Base-by-base conservation (phyloP, 768 basidiomycete genomes). In the Tricholoma terreum region DNA sequence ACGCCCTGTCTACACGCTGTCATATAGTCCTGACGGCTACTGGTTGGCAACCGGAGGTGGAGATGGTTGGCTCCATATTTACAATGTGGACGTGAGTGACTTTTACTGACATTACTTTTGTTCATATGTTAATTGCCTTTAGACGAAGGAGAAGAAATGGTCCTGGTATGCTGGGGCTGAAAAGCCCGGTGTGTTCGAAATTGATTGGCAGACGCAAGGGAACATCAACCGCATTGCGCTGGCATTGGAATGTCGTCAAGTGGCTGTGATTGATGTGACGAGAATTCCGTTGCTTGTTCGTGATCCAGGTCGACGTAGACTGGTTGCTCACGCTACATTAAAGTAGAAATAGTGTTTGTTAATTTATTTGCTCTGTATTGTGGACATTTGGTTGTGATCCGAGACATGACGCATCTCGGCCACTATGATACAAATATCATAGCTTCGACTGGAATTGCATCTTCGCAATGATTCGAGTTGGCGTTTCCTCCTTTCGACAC, bases 11-110 rank as follows among this genome's bases (percentile, higher is more conserved):
- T 94, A 87, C 68, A 81, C 89, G 1, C 65, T 94, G 30, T 73
- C 84, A 5, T 92, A 92, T 69, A 89, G 87, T 64, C 90, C 91
- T 0, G 79, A 84, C 50, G 90, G 91, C 0, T 75, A 76, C 49
- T 85, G 82, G 68, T 69, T 94, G 24, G 87, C 87, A 2, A 89
- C 89, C 12, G 92, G 89, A 1, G 83, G 89, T 57, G 88, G 87
- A 30, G 92, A 95, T 65, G 90, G 90, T 7, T 81, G 82, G 75
- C 63, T 94, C 54, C 77, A 85, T 62, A 73, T 95, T 24, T 94
- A 92, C 63, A 78, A 85, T 58, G 75, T 86, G 30, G 74, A 81
- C 74, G 91, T 89, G 62, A 52, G 80, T 69, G 17, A 33, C 17
- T 35, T 22, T 15, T 7, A 4, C 30, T 14, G 9, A 10, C 10